A percentile compares a stretch with the other conserved stretches of the same genome.
Evolutionary conservation across 225 moss, liverwort and hornwort species (phyloP).

Genomic region (Ulota crispa): DNA sequence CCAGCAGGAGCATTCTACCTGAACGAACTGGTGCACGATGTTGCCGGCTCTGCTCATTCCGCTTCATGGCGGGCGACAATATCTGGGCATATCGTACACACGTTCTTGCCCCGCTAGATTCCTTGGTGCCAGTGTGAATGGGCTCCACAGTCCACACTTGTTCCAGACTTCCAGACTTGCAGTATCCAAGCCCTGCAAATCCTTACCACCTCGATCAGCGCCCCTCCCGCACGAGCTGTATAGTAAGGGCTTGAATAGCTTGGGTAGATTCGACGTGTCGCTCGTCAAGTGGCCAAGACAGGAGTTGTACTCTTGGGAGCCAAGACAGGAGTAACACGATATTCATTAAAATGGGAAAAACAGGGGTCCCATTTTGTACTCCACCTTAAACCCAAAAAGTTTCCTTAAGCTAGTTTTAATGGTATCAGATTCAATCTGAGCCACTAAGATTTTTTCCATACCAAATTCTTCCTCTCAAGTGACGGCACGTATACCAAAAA

Average conservation of each 20-base stretch:
- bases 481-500: too few relatives aligned
- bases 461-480: too few relatives aligned
- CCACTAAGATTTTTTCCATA: too few relatives aligned
- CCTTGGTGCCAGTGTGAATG: neutral
- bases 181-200: neutral
- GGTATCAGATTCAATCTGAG: too few relatives aligned
- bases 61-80: conserved; percentile 12
- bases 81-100: conserved; percentile 29
- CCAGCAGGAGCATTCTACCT: conserved; percentile 16
- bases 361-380: too few relatives aligned
- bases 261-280: neutral
- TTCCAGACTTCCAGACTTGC: neutral
- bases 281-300: neutral
- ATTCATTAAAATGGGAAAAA: too few relatives aligned
- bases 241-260: neutral
- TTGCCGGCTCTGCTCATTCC: neutral
- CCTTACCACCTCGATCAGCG: conserved; percentile 12
- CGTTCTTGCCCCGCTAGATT: conserved; percentile 10
- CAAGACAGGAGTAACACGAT: too few relatives aligned
- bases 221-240: neutral
- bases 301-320: neutral
- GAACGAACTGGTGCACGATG: conserved; percentile 28
- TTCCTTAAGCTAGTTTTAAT: too few relatives aligned
- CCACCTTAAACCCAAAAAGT: too few relatives aligned
- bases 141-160: neutral